phyloP scores from a whole-genome alignment of 139 green algal species.

The Chlamydomonas incerta region DNA sequence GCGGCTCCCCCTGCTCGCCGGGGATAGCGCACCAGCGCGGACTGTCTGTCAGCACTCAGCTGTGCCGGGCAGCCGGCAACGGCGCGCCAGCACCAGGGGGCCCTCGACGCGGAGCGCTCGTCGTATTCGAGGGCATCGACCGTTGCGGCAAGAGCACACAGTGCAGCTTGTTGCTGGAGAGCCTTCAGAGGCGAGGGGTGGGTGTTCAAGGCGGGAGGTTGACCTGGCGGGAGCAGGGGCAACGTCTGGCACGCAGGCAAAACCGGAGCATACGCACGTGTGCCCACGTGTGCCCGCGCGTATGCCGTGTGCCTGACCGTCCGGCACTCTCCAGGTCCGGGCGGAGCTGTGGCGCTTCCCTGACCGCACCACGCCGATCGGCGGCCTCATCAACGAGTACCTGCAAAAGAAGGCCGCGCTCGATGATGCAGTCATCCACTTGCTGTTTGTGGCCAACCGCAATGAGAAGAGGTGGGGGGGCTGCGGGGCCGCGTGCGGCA shows the following conservation, averaged over 20 bases:
- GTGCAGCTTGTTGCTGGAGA: constrained; percentile 75
- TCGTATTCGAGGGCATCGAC: constrained; percentile 96
- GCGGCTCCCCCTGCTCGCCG: too few relatives aligned
- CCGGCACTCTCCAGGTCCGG: neutral
- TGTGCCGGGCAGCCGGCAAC: neutral
- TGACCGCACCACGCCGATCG: constrained; percentile 88
- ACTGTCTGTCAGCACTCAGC: too few relatives aligned
- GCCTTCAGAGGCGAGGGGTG: constrained; percentile 68
- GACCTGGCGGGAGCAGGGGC: too few relatives aligned
- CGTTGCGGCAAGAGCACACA: constrained; percentile 97
- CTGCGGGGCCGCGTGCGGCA: too few relatives aligned
- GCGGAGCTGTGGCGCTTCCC: constrained; percentile 93
- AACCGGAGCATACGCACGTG: too few relatives aligned
- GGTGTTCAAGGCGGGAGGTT: neutral
- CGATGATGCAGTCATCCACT: constrained; percentile 86
- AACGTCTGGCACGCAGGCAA: too few relatives aligned
- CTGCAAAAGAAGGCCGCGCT: constrained; percentile 74
- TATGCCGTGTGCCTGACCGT: too few relatives aligned
- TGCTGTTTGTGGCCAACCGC: constrained; percentile 96
- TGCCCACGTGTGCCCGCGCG: too few relatives aligned
- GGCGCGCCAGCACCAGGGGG: too few relatives aligned
- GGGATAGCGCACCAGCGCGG: too few relatives aligned
- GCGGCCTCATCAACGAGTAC: constrained; percentile 91
- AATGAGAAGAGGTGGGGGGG: constrained; percentile 87
- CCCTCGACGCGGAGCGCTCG: constrained; percentile 82